phyloP scores from a whole-genome alignment of 2,329 filamentous ascomycete species.

The Paecilomyces variotii region DNA sequence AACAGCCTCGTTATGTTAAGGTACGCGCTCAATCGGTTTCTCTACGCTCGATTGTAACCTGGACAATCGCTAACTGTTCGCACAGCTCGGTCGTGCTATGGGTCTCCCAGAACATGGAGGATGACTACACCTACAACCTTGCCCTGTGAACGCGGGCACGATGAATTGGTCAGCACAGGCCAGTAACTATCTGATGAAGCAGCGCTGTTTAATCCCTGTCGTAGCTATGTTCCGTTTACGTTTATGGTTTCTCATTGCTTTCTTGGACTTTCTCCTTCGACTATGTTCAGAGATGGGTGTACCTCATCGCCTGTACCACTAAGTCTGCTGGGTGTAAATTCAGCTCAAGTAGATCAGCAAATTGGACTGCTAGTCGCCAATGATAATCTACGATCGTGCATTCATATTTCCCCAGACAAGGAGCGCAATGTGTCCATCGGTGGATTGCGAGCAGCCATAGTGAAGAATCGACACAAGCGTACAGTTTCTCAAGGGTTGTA shows the following conservation, averaged over 20 bases:
- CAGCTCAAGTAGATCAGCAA: background rate
- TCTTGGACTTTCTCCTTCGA: background rate
- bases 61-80: conserved; percentile 14
- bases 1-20: conserved; percentile 61
- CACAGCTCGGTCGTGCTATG: conserved; percentile 56
- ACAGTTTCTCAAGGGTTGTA: too few relatives aligned
- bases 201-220: background rate
- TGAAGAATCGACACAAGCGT: background rate
- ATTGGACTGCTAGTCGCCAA: background rate
- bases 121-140: conserved; percentile 63
- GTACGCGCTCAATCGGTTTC: conserved; percentile 33
- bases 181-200: background rate
- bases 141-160: conserved; percentile 40
- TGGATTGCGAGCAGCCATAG: background rate
- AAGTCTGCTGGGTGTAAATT: background rate
- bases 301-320: background rate
- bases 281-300: background rate
- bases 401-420: background rate
- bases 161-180: background rate
- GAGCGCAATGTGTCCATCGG: background rate
- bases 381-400: background rate
- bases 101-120: conserved; percentile 66
- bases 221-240: background rate
- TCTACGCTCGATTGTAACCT: background rate
- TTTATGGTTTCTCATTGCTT: background rate